Evolutionary conservation across 2,329 filamentous ascomycete species (phyloP).

Genomic region (Pseudogymnoascus sp.): DNA sequence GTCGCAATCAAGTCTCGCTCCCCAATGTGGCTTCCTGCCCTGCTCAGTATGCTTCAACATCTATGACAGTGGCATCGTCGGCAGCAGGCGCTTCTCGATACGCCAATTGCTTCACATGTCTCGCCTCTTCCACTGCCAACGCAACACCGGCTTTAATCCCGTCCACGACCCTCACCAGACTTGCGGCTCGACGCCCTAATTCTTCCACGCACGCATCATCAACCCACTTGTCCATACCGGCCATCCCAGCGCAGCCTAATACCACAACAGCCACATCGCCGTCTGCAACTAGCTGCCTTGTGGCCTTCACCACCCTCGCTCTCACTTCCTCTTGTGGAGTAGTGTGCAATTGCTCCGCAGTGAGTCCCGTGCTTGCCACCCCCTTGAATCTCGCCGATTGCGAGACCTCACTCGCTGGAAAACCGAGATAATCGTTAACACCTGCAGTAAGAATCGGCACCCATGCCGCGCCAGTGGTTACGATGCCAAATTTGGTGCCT

Average conservation of each 20-base stretch:
- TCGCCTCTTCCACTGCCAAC: constrained; percentile 11
- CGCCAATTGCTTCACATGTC: background rate
- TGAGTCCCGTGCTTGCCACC: constrained; percentile 73
- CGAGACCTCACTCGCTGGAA: constrained; percentile 22
- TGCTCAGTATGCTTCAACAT: background rate
- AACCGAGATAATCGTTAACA: constrained; percentile 56
- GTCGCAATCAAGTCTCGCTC: background rate
- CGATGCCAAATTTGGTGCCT: constrained; percentile 64
- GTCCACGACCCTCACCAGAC: constrained; percentile 63
- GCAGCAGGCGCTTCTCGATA: background rate
- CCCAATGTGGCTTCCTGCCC: background rate
- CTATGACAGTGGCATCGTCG: background rate
- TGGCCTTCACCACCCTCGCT: constrained; percentile 59
- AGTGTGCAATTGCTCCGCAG: constrained; percentile 70
- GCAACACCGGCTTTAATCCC: constrained; percentile 63
- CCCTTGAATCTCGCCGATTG: constrained; percentile 54
- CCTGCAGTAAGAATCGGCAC: constrained; percentile 61
- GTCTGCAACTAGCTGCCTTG: constrained; percentile 52
- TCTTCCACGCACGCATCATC: constrained; percentile 57
- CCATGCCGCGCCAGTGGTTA: constrained; percentile 83
- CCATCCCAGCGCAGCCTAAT: constrained; percentile 88
- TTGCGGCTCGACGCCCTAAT: constrained; percentile 51
- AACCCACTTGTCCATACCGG: constrained; percentile 71
- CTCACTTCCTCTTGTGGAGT: constrained; percentile 56
- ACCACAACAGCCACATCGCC: constrained; percentile 59